Conservation (phyloP, 2,329 filamentous ascomycete genomes). For the Clarireedia hainanense region DNA sequence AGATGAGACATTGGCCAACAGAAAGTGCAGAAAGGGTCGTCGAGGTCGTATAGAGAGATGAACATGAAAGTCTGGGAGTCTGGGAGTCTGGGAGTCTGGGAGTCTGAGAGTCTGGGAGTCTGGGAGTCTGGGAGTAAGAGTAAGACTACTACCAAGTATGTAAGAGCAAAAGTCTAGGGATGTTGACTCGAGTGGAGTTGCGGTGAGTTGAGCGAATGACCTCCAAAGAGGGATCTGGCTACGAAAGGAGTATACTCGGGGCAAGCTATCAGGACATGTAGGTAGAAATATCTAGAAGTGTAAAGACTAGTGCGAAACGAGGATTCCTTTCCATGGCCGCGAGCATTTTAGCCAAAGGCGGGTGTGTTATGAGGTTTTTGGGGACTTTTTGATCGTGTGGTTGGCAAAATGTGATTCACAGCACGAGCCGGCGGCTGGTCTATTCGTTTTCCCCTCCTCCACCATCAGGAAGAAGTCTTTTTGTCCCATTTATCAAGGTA, state of each 20-base stretch:
- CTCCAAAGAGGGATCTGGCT: background rate
- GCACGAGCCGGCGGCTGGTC: background rate
- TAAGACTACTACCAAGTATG: too few species aligned
- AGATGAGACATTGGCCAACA: too few species aligned
- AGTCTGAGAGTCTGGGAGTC: too few species aligned
- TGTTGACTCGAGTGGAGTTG: background rate
- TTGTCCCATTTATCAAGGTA: too few species aligned
- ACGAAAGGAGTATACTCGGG: background rate
- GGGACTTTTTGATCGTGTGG: too few species aligned
- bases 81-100: too few species aligned
- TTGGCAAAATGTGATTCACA: background rate
- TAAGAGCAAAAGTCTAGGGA: too few species aligned
- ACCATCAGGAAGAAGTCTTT: too few species aligned
- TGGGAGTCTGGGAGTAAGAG: too few species aligned
- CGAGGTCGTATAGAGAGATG: too few species aligned
- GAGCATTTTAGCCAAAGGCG: background rate
- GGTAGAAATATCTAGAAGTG: conserved; percentile 1
- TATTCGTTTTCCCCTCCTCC: background rate
- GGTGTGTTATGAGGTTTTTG: background rate
- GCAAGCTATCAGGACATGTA: background rate
- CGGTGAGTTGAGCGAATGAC: background rate
- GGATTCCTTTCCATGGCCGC: background rate
- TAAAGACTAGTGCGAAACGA: background rate
- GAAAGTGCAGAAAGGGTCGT: too few species aligned
- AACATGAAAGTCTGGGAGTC: too few species aligned